Evolutionary conservation across 2,329 filamentous ascomycete genomes (phyloP).

Genomic region (Akanthomyces uredinophilus): DNA sequence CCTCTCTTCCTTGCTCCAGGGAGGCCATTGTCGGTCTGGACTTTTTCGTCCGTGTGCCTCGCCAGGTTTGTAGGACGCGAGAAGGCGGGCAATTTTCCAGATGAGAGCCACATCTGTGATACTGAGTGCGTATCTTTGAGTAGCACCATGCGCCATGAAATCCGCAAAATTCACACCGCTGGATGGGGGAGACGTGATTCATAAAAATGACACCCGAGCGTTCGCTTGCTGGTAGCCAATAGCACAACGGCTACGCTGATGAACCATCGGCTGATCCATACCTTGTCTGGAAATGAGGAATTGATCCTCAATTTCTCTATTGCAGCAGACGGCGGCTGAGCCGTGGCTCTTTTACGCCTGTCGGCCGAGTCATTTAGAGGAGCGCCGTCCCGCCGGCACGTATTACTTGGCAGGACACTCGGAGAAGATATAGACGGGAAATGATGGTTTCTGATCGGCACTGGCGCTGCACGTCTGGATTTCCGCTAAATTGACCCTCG

Average conservation of each 20-base stretch:
- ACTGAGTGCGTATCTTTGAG: background rate
- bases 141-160: background rate
- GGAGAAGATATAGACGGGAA: too few species aligned
- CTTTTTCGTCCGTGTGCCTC: background rate
- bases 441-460: constrained; percentile 1
- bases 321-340: background rate
- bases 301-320: background rate
- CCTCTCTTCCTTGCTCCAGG: background rate
- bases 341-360: background rate
- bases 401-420: background rate
- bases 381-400: background rate
- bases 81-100: background rate
- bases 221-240: constrained; percentile 5
- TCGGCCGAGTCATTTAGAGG: background rate
- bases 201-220: background rate
- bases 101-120: background rate
- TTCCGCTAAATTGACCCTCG: background rate
- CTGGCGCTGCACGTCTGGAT: background rate
- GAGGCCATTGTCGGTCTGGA: background rate
- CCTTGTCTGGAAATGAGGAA: background rate
- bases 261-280: background rate
- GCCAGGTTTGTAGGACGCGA: background rate
- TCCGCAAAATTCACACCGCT: constrained; percentile 1
- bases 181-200: background rate
- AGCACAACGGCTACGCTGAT: background rate